Base-by-base conservation (phyloP, 306 rosid genomes). In the Ormosia emarginata region DNA sequence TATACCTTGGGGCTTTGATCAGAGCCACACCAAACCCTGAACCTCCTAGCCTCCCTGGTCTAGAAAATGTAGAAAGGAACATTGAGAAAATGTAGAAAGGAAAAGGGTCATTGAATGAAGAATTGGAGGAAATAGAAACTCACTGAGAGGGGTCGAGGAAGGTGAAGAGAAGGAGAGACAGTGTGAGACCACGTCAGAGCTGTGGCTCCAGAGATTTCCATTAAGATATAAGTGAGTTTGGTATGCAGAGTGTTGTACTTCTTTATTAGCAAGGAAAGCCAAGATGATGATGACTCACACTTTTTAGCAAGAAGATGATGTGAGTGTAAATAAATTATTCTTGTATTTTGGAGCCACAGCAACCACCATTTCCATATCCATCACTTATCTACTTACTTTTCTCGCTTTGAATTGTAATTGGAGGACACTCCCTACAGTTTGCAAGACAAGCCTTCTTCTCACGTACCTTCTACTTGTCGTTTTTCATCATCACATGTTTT, bases 181-280 rank as follows among this genome's bases (percentile, higher is more conserved):
- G 85, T 81, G 81, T 87, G 88, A 55, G 86, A 86, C 94, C 99
- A 89, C 17, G 88, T 87, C 65, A 93, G 75, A 56, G 92, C 82
- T 72, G 89, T 88, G 76, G 88, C 82, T 84, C 85, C 79, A 34
- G 74, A 79, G 50, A 81, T 52, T 86, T 86, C 93, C 93, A 88
- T 86, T 8, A 67, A 8, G 12, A 2, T 44, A 8, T 44, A 44
- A 2, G 12, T 8, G 13, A 44, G 13, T 44, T 44, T 44, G 11
- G 50, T 9, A 44, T 44, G 9, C 50, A 9, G 2, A 44, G 13
- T 9, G 50, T 9, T 44, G 1, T 7, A 24, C 46, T 43, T 7
- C 2, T 12, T 43, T 43, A 3, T 43, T 80, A 66, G 77, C 9
- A 47, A 52, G 52, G 77, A 43, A 24, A 32, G 30, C 8, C 32